A percentile compares a stretch with the other conserved stretches of the same genome.
These are phyloP conservation scores for Haberlea rhodopensis DNA, from an alignment of 257 asterid species.

Conservation along the genomic window DNA sequence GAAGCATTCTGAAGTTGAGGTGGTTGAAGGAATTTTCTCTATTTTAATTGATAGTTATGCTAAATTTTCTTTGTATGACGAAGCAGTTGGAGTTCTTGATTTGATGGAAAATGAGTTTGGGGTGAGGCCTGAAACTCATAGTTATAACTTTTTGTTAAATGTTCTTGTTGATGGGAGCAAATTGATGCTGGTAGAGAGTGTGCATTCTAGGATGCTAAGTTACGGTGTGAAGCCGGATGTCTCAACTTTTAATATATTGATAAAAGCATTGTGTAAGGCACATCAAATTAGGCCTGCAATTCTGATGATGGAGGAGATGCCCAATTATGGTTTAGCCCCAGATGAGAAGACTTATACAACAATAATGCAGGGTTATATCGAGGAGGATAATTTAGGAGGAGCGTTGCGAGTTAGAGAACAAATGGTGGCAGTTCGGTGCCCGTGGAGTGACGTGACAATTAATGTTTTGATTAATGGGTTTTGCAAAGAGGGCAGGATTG, in stretches of 20 bases:
- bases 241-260: constrained; percentile 79
- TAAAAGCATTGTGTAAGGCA: constrained; percentile 83
- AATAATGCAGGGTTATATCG: constrained; percentile 85
- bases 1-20: constrained; percentile 47
- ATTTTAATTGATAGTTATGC: constrained; percentile 65
- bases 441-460: constrained; percentile 53
- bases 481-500: constrained; percentile 69
- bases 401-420: constrained; percentile 80
- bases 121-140: constrained; percentile 55
- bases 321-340: constrained; percentile 54
- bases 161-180: constrained; percentile 81
- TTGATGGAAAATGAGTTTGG: constrained; percentile 63
- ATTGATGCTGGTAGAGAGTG: constrained; percentile 64
- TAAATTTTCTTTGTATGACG: constrained; percentile 57
- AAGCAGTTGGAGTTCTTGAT: constrained; percentile 64
- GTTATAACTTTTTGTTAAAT: constrained; percentile 67
- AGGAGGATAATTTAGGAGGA: constrained; percentile 72
- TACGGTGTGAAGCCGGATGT: constrained; percentile 60
- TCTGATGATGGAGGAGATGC: constrained; percentile 93
- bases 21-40: constrained; percentile 58
- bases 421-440: constrained; percentile 65
- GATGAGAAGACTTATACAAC: constrained; percentile 90
- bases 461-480: constrained; percentile 81
- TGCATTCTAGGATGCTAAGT: constrained; percentile 69
- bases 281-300: constrained; percentile 93